A percentile compares a stretch with the other conserved stretches of the same genome.
phyloP scores from a whole-genome alignment of 2,329 filamentous ascomycete genomes.

The Pseudogymnoascus sp. region DNA sequence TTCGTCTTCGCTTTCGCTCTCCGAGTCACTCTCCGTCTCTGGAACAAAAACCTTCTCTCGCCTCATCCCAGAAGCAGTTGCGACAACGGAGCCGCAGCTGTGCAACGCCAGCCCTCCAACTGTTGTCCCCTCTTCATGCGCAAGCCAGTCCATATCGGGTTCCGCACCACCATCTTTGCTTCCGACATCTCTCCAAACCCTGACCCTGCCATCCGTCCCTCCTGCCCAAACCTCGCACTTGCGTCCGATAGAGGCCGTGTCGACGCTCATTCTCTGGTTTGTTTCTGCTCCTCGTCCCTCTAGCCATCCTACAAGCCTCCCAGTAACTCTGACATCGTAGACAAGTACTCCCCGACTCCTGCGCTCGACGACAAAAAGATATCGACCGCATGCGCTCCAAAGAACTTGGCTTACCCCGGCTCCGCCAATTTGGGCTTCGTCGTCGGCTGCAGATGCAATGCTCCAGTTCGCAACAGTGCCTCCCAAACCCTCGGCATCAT shows the following conservation, averaged over 20 bases:
- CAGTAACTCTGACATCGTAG: constrained; percentile 54
- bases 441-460: constrained; percentile 46
- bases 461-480: constrained; percentile 50
- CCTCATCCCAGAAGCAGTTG: constrained; percentile 28
- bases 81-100: constrained; percentile 26
- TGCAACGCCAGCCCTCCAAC: constrained; percentile 17
- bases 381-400: constrained; percentile 57
- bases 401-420: constrained; percentile 52
- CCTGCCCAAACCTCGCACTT: constrained; percentile 53
- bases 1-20: constrained; percentile 14
- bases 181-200: constrained; percentile 51
- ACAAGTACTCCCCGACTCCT: constrained; percentile 46
- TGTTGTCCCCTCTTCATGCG: constrained; percentile 24
- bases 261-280: constrained; percentile 48
- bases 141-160: constrained; percentile 25
- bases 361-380: constrained; percentile 54
- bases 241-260: constrained; percentile 40
- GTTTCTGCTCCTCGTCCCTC: constrained; percentile 40
- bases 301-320: constrained; percentile 47
- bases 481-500: constrained; percentile 49
- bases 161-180: constrained; percentile 32
- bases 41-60: neutral
- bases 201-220: constrained; percentile 43
- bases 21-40: constrained; percentile 1
- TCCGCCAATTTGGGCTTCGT: constrained; percentile 43